These are phyloP conservation scores for Colletotrichum sp. DNA, from an alignment of 2,329 filamentous ascomycete species.

Conservation along the genomic window DNA sequence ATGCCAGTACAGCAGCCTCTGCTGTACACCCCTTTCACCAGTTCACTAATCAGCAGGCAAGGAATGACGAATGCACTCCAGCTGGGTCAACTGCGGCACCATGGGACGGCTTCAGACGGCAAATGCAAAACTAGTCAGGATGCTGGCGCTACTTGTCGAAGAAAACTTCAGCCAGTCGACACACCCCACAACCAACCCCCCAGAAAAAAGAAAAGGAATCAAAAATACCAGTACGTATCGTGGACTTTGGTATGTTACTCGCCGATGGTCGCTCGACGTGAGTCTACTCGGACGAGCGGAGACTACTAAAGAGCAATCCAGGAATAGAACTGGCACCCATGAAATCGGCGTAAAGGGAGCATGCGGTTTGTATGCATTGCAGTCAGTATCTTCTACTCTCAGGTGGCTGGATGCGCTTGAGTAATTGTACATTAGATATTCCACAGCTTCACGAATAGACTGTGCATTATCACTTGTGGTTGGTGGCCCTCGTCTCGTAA, in stretches of 20 bases:
- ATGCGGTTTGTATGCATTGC: not conserved
- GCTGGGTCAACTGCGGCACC: not conserved
- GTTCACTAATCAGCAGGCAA: constrained; percentile 1
- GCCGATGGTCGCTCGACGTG: not conserved
- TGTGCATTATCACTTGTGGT: not conserved
- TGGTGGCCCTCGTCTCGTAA: not conserved
- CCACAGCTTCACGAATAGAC: not conserved
- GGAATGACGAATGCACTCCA: not conserved
- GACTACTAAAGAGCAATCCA: constrained; percentile 18
- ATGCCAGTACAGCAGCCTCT: not conserved
- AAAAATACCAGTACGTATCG: constrained; percentile 2
- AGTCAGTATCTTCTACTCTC: not conserved
- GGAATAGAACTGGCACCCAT: not conserved
- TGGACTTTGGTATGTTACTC: constrained; percentile 6
- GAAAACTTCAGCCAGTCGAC: not conserved
- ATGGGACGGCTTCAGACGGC: not conserved
- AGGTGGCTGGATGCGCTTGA: not conserved
- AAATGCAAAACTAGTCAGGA: not conserved
- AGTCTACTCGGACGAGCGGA: not conserved
- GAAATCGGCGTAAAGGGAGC: not conserved
- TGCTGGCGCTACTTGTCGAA: not conserved
- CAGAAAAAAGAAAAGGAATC: not conserved
- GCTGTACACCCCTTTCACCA: not conserved
- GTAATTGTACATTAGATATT: constrained; percentile 4
- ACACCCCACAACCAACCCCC: not conserved